A percentile compares a stretch with the other conserved stretches of the same genome.
Evolutionary conservation across 306 rosid species (phyloP).

Genomic region (Malus orientalis): DNA sequence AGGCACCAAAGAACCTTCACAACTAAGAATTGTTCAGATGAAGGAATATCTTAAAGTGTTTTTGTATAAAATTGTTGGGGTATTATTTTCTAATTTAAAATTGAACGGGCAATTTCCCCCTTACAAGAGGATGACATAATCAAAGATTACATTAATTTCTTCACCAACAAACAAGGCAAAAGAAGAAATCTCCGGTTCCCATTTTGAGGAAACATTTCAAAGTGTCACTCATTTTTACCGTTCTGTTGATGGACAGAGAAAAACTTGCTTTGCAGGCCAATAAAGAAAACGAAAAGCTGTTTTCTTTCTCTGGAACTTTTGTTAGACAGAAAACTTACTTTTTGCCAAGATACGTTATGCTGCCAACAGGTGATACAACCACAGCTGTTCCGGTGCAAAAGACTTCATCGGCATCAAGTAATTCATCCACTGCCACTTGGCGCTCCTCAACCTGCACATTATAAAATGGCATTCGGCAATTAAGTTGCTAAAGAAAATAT

Average conservation of each 20-base stretch:
- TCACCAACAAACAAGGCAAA: neutral
- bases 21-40: no score
- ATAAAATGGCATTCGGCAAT: constrained; percentile 1
- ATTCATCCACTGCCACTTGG: constrained; percentile 70
- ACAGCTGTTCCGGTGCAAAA: constrained; percentile 97
- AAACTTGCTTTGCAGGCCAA: neutral
- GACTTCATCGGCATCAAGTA: constrained; percentile 90
- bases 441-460: constrained; percentile 89
- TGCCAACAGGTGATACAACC: constrained; percentile 95
- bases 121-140: neutral
- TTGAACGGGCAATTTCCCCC: neutral
- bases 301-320: neutral
- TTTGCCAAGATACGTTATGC: constrained; percentile 66
- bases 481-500: neutral
- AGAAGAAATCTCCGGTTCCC: neutral
- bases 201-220: neutral
- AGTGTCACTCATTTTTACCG: no score
- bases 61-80: no score
- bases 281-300: neutral
- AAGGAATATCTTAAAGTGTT: no score
- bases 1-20: no score
- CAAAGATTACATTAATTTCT: no score
- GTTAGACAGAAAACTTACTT: constrained; percentile 33
- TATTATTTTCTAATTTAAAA: neutral
- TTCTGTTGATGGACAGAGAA: neutral